Evolutionary conservation across 2,329 filamentous ascomycete species (phyloP).

Genomic region (Talaromyces marneffei): DNA sequence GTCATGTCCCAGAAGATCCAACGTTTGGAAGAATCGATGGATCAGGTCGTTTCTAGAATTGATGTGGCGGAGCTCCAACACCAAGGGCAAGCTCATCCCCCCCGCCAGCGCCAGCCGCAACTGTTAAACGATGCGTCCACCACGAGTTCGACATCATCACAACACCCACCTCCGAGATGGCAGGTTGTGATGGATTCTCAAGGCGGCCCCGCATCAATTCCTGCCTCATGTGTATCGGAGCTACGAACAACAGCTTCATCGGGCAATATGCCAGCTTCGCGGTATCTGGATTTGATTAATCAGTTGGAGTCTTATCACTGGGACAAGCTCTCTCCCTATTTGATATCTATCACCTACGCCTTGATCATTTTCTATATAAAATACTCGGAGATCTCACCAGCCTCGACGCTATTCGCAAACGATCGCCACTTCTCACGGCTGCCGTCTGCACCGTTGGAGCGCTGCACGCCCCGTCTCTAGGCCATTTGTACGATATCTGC

Average conservation of each 20-base stretch:
- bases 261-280: slow-evolving; percentile 9
- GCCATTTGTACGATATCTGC: slow-evolving; percentile 29
- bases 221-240: slow-evolving; percentile 19
- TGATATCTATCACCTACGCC: slow-evolving; percentile 37
- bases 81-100: neutral
- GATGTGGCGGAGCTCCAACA: slow-evolving; percentile 17
- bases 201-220: slow-evolving; percentile 25
- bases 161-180: slow-evolving; percentile 27
- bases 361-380: slow-evolving; percentile 45
- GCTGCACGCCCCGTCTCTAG: slow-evolving; percentile 33
- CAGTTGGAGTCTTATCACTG: slow-evolving; percentile 37
- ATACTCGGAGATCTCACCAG: slow-evolving; percentile 37
- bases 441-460: slow-evolving; percentile 43
- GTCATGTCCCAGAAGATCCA: slow-evolving; percentile 33
- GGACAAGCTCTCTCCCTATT: slow-evolving; percentile 41
- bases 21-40: slow-evolving; percentile 32
- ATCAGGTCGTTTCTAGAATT: slow-evolving; percentile 21
- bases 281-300: slow-evolving; percentile 38
- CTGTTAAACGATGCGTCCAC: neutral
- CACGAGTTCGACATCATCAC: neutral
- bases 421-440: slow-evolving; percentile 41
- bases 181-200: slow-evolving; percentile 36
- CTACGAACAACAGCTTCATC: slow-evolving; percentile 11
- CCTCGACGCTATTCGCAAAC: slow-evolving; percentile 34
- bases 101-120: neutral